Evolutionary conservation across 2,329 filamentous ascomycete genomes (phyloP), one percentile per base, ranked within the genome.

Genomic region (Cordyceps farinosa): DNA sequence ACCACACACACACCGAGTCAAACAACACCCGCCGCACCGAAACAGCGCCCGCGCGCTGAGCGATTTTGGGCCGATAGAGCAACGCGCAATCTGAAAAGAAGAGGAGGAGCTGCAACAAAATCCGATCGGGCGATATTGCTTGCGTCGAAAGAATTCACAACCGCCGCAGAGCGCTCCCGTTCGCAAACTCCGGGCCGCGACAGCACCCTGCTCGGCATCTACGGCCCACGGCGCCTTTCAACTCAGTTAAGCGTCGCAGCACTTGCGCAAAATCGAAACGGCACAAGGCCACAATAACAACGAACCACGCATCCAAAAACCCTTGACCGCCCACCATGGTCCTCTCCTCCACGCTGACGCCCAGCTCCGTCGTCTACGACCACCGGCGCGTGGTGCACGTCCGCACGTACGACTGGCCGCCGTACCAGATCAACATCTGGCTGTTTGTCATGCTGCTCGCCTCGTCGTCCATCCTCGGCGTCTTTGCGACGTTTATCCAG

Each of bases 361-460:
- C 76, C 48, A 74, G 72, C 65, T 82, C 81, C 40, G 69, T 77
- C 70, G 73, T 78, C 63, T 78, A 80, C 72, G 75, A 78, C 64
- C 77, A 78, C 50, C 77, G 77, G 29, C 68, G 78, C 45, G 70
- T 77, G 65, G 79, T 72, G 56, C 75, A 78, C 67, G 73, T 86
- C 4, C 83, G 84, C 70, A 82, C 82, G 48, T 90, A 89, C 78
- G 85, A 86, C 76, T 90, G 87, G 87, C 87, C 87, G 22, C 84
- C 85, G n/a, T 74, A 85, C 61, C 84, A 87, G 73, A 79, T 90
- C 64, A 88, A 88, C 70, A 75, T 89, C 57, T 89, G 87, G 85
- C 84, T 89, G 70, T 77, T 89, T 56, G 77, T 88, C 67, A 88
- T 89, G 82, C 77, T 89, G 11, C 77, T 86, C 4, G 81, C 84